Percentiles rank a stretch among this genome's conserved stretches.
phyloP scores from a whole-genome alignment of 768 basidiomycete genomes.

The Termitomyces titanicus region DNA sequence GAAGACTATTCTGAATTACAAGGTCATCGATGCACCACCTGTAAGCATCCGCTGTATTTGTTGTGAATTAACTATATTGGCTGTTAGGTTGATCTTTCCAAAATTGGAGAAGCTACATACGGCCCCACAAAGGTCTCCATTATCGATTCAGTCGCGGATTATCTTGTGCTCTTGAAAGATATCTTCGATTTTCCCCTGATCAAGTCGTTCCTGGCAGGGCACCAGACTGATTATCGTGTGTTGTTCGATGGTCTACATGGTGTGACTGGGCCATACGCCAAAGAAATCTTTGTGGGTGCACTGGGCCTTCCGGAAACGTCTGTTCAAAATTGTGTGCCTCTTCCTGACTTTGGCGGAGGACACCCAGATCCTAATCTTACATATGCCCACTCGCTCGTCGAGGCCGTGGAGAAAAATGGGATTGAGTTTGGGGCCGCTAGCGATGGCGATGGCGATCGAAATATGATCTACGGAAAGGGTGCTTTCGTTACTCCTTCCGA shows the following conservation, averaged over 20 bases:
- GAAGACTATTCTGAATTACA: conserved; percentile 84
- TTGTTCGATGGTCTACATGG: conserved; percentile 96
- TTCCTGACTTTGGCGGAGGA: conserved; percentile 95
- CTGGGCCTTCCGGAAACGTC: conserved; percentile 79
- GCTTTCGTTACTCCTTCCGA: conserved; percentile 98
- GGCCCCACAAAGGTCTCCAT: conserved; percentile 85
- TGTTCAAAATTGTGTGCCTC: conserved; percentile 86
- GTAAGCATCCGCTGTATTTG: conserved; percentile 39
- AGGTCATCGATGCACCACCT: conserved; percentile 70
- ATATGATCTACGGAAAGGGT: conserved; percentile 99
- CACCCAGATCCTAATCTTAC: conserved; percentile 99
- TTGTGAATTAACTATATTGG: not conserved
- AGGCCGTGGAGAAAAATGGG: conserved; percentile 79
- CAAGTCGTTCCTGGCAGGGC: conserved; percentile 77
- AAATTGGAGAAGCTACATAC: conserved; percentile 73
- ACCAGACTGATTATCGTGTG: conserved; percentile 69
- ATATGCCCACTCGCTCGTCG: conserved; percentile 92
- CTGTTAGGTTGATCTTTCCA: conserved; percentile 74
- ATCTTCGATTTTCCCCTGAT: conserved; percentile 97
- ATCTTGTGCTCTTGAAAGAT: conserved; percentile 73
- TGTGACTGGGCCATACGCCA: conserved; percentile 96
- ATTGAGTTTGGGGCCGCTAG: conserved; percentile 95
- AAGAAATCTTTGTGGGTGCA: conserved; percentile 77
- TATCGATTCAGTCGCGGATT: conserved; percentile 93
- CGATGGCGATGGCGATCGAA: conserved; percentile 97